Evolutionary conservation across 2,329 filamentous ascomycete species (phyloP), one percentile per base, ranked within the genome.

Genomic region (Bimuria novae-zelandiae): DNA sequence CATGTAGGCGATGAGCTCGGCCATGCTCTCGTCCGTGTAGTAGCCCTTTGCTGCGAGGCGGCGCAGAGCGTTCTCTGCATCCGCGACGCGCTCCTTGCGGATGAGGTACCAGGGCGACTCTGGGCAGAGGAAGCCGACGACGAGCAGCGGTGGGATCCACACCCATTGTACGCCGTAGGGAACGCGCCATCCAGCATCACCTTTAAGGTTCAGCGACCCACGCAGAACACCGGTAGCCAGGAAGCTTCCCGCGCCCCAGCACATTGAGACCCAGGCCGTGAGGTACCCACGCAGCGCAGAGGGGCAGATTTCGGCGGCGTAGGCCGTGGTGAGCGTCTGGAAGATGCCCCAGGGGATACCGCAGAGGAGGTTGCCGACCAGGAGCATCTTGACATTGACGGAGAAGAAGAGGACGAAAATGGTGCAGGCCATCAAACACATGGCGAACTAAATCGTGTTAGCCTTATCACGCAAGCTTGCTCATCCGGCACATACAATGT

Each of bases 61-160:
- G n/a, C 22, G 32, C 3, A 64, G 46, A 3, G 54, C 52, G 3
- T 27, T 14, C 27, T 87, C 88, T 21, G 87, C 88, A 11, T 88
- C 83, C 6, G 84, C 80, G 30, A 82, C 72, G 29, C 78, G 79
- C 25, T 82, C 84, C 56, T 80, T 81, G 33, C 87, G 83, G 27
- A 90, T 84, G n/a, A 89, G 79, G 86, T 86, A 89, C 85, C 85
- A 89, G 0, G 86, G 86, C 8, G 82, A 85, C 68, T 89, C 85
- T 8, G 86, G 87, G 1, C 86, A 86, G 54, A 88, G 84, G 59
- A 75, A 81, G 58, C 89, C 83, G 51, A 81, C 84, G 42, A 87
- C 67, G 41, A 84, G 78, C 5, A 89, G 78, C 2, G 85, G 85
- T 5, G 86, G 61, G 0, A 86, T 86, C 86, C 86, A 89, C 72